Evolutionary conservation across 768 basidiomycete species (phyloP), one percentile per base, ranked within the genome.

Genomic region (Scleroderma citrinum): DNA sequence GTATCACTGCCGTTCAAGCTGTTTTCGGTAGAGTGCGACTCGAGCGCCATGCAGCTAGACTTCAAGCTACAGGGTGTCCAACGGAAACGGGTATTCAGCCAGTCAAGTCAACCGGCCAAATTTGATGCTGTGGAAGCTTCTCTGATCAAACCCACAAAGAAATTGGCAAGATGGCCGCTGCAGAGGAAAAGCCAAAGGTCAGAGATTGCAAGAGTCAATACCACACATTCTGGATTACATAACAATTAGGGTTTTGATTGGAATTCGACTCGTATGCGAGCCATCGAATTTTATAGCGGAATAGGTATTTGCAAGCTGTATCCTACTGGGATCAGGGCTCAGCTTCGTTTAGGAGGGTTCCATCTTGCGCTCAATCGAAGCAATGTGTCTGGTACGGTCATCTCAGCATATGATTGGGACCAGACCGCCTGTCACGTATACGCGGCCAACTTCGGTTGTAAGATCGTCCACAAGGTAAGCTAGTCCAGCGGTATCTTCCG

Each of bases 321-420:
- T 26, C 17, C 20, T 7, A 8, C 31, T 39, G 17, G 5, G n/a
- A 5, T 3, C 49, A 48, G 10, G 36, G 56, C 44, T 42, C 47
- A 39, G 10, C 37, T 35, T 43, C 46, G 31, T 37, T 14, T 43
- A 89, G 88, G 87, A 21, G 88, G 88, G 7, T 70, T 91, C 5
- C 84, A 87, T 69, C 69, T 78, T 21, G 87, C 87, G 6, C 71
- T 91, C 16, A 58, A 67, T 39, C 73, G 78, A 44, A 82, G 80
- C 56, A 59, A 56, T 10, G 66, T 78, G 39, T 56, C 69, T 17
- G 80, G 71, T 5, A 56, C 64, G 0, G 73, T 86, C 29, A 67
- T 82, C 5, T 76, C 76, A 52, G 86, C 88, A n/a, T 88, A 83
- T 59, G 89, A 91, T 62, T 89, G 87, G 86, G 87, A 90, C 68